Conservation (phyloP, 345 rosid species). For the Isatis tinctoria region DNA sequence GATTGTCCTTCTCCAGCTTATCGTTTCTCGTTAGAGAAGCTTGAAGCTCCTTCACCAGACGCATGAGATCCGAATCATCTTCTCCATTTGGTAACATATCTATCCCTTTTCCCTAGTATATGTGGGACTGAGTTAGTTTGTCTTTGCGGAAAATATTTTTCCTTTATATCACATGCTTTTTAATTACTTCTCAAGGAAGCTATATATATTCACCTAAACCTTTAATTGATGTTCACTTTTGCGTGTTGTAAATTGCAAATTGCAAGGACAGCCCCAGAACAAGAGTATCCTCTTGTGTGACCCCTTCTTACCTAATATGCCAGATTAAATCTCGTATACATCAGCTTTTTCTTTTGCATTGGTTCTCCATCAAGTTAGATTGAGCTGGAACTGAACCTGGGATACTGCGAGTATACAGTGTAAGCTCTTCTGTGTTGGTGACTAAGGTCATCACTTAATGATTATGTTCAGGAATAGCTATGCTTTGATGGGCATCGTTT, state of each 20-base stretch:
- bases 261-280: conserved; percentile 4
- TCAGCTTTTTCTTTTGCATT: neutral
- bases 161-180: conserved; percentile 21
- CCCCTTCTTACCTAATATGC: neutral
- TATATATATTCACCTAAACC: conserved; percentile 27
- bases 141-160: neutral
- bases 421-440: neutral
- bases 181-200: conserved; percentile 18
- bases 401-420: neutral
- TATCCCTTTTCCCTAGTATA: neutral
- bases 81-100: conserved; percentile 45
- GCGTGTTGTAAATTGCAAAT: conserved; percentile 1
- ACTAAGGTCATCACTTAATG: conserved; percentile 12
- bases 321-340: neutral
- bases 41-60: conserved; percentile 64
- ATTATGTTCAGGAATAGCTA: conserved; percentile 10
- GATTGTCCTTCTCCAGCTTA: conserved; percentile 71
- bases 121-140: conserved; percentile 9
- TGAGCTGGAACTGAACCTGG: neutral
- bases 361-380: neutral
- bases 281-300: conserved; percentile 12
- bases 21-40: conserved; percentile 48
- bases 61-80: conserved; percentile 46
- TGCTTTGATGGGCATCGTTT: conserved; percentile 15
- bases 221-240: conserved; percentile 21